Conservation (phyloP, 176 grass and related monocot genomes). For the Phragmites australis region DNA sequence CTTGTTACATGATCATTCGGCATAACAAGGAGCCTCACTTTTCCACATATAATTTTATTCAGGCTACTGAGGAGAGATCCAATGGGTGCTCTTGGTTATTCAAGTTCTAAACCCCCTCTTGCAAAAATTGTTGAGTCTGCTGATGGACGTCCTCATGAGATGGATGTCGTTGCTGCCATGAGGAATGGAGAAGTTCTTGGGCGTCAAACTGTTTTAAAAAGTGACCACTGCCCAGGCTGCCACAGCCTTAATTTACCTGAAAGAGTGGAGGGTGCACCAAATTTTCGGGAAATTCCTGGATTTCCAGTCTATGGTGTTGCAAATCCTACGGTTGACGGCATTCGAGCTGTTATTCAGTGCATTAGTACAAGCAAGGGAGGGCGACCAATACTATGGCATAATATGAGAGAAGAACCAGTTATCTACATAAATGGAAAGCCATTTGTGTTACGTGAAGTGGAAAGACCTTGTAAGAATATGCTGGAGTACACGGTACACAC, state of each 20-base stretch:
- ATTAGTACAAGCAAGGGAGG: conserved; percentile 84
- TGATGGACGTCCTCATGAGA: conserved; percentile 65
- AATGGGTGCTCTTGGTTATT: conserved; percentile 98
- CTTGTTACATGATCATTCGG: conserved; percentile 27
- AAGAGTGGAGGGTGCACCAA: conserved; percentile 97
- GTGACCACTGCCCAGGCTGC: conserved; percentile 91
- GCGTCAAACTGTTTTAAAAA: conserved; percentile 95
- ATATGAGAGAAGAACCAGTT: conserved; percentile 99
- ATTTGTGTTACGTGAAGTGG: conserved; percentile 96
- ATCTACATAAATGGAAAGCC: conserved; percentile 98
- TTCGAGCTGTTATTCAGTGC: conserved; percentile 75
- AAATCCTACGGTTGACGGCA: conserved; percentile 92
- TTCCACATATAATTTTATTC: conserved; percentile 34
- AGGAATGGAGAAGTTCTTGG: conserved; percentile 97
- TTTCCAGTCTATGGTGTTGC: conserved; percentile 99
- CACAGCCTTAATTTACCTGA: conserved; percentile 85
- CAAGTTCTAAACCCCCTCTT: conserved; percentile 71
- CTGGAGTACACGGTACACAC: conserved; percentile 83
- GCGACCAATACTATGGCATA: conserved; percentile 90
- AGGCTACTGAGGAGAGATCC: conserved; percentile 92
- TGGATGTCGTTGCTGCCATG: conserved; percentile 83
- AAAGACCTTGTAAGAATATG: conserved; percentile 99
- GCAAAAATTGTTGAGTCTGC: conserved; percentile 62
- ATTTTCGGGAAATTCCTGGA: conserved; percentile 88
- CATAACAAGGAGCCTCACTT: conserved; percentile 28